Conservation (phyloP, 108 stramenopile genomes). For the Hondaea fermentalgiana region DNA sequence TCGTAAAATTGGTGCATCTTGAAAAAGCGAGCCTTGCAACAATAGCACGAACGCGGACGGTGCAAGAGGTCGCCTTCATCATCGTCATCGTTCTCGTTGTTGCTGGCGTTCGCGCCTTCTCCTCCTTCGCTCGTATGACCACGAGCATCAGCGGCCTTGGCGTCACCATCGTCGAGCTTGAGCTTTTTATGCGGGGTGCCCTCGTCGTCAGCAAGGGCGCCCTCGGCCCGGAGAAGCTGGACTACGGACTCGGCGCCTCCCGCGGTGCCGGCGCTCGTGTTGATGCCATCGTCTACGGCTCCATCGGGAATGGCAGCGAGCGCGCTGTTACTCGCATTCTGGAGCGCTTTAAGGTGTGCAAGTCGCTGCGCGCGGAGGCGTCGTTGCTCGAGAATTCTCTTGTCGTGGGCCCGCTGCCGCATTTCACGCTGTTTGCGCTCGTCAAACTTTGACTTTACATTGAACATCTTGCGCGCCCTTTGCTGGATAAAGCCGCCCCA, state of each 20-base stretch:
- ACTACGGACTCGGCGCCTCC: neutral
- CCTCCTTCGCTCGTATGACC: neutral
- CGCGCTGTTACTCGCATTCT: neutral
- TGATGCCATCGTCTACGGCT: neutral
- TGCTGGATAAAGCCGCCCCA: neutral
- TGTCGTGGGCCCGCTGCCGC: neutral
- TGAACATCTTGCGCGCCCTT: neutral
- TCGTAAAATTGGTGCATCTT: slow-evolving; percentile 77
- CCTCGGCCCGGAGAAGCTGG: neutral
- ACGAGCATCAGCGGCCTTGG: neutral
- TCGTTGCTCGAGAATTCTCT: neutral
- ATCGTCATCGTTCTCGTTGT: neutral
- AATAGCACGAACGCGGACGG: slow-evolving; percentile 72
- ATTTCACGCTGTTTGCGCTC: neutral
- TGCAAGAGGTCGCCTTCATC: slow-evolving; percentile 36
- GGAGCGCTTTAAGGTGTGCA: neutral
- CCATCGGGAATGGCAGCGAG: neutral
- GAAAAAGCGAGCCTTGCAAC: slow-evolving; percentile 68
- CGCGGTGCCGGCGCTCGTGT: neutral
- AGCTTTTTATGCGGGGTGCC: no score
- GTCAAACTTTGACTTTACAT: neutral
- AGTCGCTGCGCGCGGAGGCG: neutral
- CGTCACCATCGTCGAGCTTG: no score
- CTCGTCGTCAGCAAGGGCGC: no score
- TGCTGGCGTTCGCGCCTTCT: neutral